Evolutionary conservation across 441 rosid species (phyloP).

Genomic region (Corymbia citriodora): DNA sequence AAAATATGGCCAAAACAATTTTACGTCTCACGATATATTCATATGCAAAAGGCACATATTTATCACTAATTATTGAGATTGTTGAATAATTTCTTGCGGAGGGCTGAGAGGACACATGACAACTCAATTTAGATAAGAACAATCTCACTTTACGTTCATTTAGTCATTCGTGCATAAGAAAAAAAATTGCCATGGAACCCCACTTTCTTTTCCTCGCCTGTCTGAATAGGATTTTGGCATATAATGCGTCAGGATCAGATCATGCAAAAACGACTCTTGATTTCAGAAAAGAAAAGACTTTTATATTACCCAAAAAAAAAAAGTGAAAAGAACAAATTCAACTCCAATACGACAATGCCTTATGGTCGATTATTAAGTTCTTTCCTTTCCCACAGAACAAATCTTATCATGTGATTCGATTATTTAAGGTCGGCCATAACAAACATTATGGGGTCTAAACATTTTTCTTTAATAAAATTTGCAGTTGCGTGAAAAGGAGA

Average conservation of each 20-base stretch:
- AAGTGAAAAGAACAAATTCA: neutral
- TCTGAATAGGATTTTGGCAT: neutral
- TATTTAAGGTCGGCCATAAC: neutral
- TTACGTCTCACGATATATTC: neutral
- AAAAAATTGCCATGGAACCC: neutral
- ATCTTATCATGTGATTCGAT: neutral
- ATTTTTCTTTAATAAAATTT: neutral
- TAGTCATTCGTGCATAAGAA: neutral
- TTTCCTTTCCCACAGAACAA: neutral
- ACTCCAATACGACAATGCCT: neutral
- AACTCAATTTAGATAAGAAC: neutral
- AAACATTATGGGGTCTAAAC: neutral
- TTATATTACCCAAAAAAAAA: neutral
- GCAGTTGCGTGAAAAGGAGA: neutral
- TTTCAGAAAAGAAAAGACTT: neutral
- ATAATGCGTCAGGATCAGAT: neutral
- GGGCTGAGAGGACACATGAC: neutral
- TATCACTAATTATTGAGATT: neutral
- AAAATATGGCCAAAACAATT: neutral
- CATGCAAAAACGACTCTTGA: neutral
- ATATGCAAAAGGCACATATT: neutral
- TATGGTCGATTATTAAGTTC: neutral
- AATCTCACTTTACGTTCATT: neutral
- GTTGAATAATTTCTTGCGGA: neutral
- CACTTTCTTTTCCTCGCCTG: neutral